Conservation (phyloP, 495 filamentous ascomycete species). For the Hypoxylon perforatum region DNA sequence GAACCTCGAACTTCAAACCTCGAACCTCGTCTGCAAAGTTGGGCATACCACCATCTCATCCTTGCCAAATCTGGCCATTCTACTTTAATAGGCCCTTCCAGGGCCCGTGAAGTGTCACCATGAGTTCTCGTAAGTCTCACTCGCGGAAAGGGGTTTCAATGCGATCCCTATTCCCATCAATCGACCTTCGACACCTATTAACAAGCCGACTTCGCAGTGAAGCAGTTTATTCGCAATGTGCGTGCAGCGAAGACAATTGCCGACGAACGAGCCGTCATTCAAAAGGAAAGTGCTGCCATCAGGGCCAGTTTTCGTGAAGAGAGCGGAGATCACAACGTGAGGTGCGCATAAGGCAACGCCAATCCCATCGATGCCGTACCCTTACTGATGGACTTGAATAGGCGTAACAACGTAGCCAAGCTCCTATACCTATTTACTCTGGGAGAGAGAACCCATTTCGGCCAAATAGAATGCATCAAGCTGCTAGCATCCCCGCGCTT, state of each 20-base stretch:
- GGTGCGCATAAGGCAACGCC: conserved; percentile 62
- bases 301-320: conserved; percentile 97
- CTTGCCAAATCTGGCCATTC: conserved; percentile 49
- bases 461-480: conserved; percentile 99
- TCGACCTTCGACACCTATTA: too few species aligned
- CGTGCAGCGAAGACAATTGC: conserved; percentile 98
- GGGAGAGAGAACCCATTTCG: conserved; percentile 98
- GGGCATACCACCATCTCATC: conserved; percentile 1
- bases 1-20: too few species aligned
- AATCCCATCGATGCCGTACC: background rate
- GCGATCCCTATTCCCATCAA: conserved; percentile 4
- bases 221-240: conserved; percentile 99
- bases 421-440: conserved; percentile 97
- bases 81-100: conserved; percentile 52
- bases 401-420: conserved; percentile 99
- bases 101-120: conserved; percentile 53
- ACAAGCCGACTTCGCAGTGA: conserved; percentile 67
- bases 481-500: conserved; percentile 95
- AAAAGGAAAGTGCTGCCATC: conserved; percentile 98
- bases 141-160: background rate
- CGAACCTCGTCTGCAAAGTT: background rate
- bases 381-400: conserved; percentile 50
- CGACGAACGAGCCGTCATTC: conserved; percentile 96
- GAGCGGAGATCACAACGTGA: conserved; percentile 87
- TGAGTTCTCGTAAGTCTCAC: conserved; percentile 57